Conservation (phyloP, 495 filamentous ascomycete genomes). For the Pyronema omphalodes region DNA sequence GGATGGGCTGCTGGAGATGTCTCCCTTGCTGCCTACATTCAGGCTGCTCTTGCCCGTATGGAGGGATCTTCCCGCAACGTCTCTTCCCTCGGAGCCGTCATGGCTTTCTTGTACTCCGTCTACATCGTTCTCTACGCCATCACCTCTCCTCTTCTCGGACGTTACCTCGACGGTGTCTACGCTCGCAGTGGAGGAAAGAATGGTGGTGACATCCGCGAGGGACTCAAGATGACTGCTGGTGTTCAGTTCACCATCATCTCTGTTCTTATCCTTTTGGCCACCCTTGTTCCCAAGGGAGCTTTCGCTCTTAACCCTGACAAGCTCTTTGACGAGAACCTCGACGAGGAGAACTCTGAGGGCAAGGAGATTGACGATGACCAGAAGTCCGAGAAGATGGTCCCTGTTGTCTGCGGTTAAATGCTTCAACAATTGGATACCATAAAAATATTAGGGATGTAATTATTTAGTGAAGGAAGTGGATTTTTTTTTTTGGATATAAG, state of each 20-base stretch:
- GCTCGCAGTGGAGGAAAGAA: conserved; percentile 11
- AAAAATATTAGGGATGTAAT: too few species aligned
- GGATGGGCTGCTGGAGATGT: conserved; percentile 33
- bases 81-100: conserved; percentile 31
- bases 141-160: conserved; percentile 26
- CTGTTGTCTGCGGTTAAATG: too few species aligned
- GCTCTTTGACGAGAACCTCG: conserved; percentile 25
- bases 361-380: not conserved
- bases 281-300: conserved; percentile 27
- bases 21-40: conserved; percentile 30
- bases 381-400: too few species aligned
- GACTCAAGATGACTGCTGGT: conserved; percentile 25
- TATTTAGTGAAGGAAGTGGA: too few species aligned
- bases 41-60: conserved; percentile 26
- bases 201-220: conserved; percentile 14
- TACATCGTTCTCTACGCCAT: conserved; percentile 31
- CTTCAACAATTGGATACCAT: too few species aligned
- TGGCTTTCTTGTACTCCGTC: conserved; percentile 32
- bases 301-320: conserved; percentile 27
- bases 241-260: conserved; percentile 29
- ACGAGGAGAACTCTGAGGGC: conserved; percentile 1
- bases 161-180: conserved; percentile 26
- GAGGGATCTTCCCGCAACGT: conserved; percentile 27
- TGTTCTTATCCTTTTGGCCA: conserved; percentile 24
- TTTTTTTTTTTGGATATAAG: too few species aligned